Conservation (phyloP, 257 asterid genomes). For the Solanum habrochaites region DNA sequence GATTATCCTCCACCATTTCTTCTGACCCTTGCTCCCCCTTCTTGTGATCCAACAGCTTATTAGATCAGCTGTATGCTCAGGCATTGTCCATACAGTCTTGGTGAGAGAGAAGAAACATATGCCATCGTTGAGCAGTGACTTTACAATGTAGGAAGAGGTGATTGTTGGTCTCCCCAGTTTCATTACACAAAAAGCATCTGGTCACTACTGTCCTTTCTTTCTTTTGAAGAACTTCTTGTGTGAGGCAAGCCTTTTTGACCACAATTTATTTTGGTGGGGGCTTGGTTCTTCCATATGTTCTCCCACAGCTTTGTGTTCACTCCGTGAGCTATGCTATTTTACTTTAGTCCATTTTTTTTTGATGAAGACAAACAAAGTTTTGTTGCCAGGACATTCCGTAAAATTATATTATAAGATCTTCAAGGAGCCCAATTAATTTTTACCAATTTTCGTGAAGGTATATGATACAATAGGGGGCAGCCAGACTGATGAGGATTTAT, state of each 20-base stretch:
- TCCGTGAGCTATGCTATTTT: not conserved
- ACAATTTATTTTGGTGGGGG: not conserved
- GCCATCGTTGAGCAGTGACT: not conserved
- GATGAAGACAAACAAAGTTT: not conserved
- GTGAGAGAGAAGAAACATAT: not conserved
- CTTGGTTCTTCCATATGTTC: no score
- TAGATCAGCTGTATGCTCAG: not conserved
- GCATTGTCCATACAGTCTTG: not conserved
- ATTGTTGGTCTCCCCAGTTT: not conserved
- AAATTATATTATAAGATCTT: not conserved
- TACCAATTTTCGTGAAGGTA: constrained; percentile 50
- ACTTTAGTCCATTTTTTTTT: no score
- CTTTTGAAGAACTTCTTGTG: not conserved
- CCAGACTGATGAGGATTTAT: constrained; percentile 66
- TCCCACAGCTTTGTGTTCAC: not conserved
- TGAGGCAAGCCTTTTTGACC: not conserved
- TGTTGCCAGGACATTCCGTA: not conserved
- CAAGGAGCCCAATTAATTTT: not conserved
- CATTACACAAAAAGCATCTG: not conserved
- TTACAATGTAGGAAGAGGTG: not conserved
- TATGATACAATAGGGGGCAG: constrained; percentile 83
- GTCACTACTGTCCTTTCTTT: no score
- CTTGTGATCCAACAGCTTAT: not conserved
- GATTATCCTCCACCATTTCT: not conserved
- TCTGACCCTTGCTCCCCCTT: not conserved